Percentiles rank a stretch among this genome's conserved stretches.
These are phyloP conservation scores for Starmerella powellii DNA, from an alignment of 805 yeast genomes.

Conservation along the genomic window DNA sequence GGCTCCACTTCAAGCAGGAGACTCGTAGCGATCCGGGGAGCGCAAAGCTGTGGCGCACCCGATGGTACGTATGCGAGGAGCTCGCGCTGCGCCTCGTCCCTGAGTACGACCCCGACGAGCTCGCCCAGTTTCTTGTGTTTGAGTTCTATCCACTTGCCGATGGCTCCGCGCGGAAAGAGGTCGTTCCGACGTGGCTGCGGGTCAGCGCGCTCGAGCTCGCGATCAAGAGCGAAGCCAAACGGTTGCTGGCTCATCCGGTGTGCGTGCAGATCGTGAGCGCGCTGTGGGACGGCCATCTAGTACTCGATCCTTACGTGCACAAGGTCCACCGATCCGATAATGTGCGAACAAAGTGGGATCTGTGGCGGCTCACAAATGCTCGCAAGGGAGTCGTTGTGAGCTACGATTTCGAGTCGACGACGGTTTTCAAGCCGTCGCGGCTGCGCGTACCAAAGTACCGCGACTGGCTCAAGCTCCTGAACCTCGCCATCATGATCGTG, in stretches of 20 bases:
- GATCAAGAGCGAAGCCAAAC: slow-evolving; percentile 41
- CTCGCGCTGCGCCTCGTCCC: slow-evolving; percentile 40
- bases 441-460: slow-evolving; percentile 33
- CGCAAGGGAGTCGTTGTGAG: slow-evolving; percentile 30
- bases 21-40: slow-evolving; percentile 26
- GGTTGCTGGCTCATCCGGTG: slow-evolving; percentile 42
- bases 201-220: slow-evolving; percentile 40
- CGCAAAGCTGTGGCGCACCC: slow-evolving; percentile 32
- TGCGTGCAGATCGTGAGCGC: slow-evolving; percentile 37
- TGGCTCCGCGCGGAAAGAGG: slow-evolving; percentile 22
- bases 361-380: slow-evolving; percentile 22
- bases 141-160: slow-evolving; percentile 38
- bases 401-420: slow-evolving; percentile 29
- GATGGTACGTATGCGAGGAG: slow-evolving; percentile 43
- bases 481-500: slow-evolving; percentile 27
- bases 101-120: slow-evolving; percentile 33
- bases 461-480: slow-evolving; percentile 26
- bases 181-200: slow-evolving; percentile 32
- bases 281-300: slow-evolving; percentile 43
- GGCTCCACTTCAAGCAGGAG: slow-evolving; percentile 31
- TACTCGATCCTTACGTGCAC: slow-evolving; percentile 31
- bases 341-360: slow-evolving; percentile 21
- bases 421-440: slow-evolving; percentile 31
- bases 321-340: slow-evolving; percentile 27
- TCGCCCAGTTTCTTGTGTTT: slow-evolving; percentile 37